phyloP scores from a whole-genome alignment of 805 yeast genomes.

The Suhomyces prunicola region DNA sequence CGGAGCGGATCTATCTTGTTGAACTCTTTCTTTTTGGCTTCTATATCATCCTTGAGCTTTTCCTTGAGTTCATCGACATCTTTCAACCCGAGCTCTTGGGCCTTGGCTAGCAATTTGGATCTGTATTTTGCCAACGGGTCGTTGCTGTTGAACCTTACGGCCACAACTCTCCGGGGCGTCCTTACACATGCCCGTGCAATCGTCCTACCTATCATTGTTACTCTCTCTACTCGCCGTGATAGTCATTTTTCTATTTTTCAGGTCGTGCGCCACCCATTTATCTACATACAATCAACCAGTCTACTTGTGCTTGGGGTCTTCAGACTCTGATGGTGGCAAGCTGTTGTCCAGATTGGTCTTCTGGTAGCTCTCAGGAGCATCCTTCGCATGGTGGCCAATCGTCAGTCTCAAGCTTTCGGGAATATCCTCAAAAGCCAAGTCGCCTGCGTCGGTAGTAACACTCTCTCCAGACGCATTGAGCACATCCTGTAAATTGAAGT shows the following conservation, averaged over 20 bases:
- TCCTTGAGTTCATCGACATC: constrained; percentile 59
- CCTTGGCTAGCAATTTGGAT: constrained; percentile 34
- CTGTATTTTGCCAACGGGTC: constrained; percentile 19
- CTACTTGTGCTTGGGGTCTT: background rate
- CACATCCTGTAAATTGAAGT: constrained; percentile 77
- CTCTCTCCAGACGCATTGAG: constrained; percentile 72
- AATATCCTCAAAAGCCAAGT: constrained; percentile 65
- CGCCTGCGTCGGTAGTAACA: constrained; percentile 61
- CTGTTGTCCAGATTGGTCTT: constrained; percentile 8
- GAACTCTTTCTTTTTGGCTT: constrained; percentile 51
- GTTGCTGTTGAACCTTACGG: constrained; percentile 1
- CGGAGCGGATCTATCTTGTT: constrained; percentile 65
- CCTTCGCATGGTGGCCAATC: constrained; percentile 67
- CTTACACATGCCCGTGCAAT: background rate
- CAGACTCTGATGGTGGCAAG: constrained; percentile 1
- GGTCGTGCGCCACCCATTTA: background rate
- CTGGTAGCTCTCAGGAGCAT: constrained; percentile 51
- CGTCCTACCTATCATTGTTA: background rate
- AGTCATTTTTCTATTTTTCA: background rate
- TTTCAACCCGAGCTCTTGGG: constrained; percentile 31
- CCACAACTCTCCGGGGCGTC: background rate
- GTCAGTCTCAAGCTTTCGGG: constrained; percentile 50
- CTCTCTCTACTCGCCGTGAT: background rate
- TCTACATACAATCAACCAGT: background rate
- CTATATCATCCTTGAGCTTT: constrained; percentile 60